phyloP scores from a whole-genome alignment of 768 basidiomycete genomes.

The Gymnopilus dilepis region DNA sequence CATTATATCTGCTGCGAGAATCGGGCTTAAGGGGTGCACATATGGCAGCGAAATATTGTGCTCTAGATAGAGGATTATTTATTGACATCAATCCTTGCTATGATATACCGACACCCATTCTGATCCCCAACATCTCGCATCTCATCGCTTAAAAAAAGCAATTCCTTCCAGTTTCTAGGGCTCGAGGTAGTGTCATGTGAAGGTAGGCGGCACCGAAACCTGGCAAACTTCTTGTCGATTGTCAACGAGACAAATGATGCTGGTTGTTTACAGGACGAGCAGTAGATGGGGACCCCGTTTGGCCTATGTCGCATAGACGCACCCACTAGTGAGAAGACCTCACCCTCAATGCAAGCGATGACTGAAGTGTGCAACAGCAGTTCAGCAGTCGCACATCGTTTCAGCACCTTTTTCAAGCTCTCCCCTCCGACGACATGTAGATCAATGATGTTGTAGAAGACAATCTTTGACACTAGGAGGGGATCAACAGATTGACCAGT shows the following conservation, averaged over 20 bases:
- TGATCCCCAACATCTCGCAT: not conserved
- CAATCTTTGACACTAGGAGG: not conserved
- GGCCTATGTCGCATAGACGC: not conserved
- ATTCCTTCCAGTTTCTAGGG: not conserved
- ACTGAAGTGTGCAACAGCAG: not conserved
- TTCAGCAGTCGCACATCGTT: not conserved
- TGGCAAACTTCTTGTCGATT: not conserved
- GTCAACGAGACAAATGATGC: not conserved
- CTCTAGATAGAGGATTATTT: no score
- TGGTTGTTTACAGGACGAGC: not conserved
- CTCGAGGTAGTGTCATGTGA: not conserved
- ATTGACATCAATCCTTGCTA: no score
- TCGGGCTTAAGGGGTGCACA: no score
- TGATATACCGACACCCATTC: not conserved
- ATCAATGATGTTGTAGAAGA: not conserved
- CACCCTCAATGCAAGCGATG: not conserved
- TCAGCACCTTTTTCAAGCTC: not conserved
- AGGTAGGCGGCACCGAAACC: not conserved
- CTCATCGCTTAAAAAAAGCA: not conserved
- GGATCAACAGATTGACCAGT: not conserved
- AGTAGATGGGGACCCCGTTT: not conserved
- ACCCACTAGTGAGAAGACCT: not conserved
- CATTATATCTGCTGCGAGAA: no score
- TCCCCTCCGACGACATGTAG: not conserved
- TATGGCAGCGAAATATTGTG: no score